These are phyloP conservation scores for Trichoderma breve DNA, from an alignment of 2,329 filamentous ascomycete species.

Conservation along the genomic window DNA sequence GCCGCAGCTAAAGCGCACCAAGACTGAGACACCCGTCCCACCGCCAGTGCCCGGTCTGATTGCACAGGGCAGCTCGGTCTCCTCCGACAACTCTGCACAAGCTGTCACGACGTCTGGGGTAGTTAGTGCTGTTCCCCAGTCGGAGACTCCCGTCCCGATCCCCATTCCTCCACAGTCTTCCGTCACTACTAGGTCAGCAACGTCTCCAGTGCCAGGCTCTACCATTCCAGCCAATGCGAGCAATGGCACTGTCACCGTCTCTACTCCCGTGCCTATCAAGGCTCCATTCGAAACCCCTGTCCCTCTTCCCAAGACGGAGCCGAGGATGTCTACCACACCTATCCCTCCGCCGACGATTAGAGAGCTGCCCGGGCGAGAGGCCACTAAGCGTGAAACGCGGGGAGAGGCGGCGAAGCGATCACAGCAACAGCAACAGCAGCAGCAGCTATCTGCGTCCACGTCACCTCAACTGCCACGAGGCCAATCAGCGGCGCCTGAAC, in stretches of 20 bases:
- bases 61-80: slow-evolving; percentile 30
- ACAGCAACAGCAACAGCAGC: slow-evolving; percentile 32
- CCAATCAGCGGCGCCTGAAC: slow-evolving; percentile 19
- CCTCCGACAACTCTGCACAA: slow-evolving; percentile 26
- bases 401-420: slow-evolving; percentile 44
- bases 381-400: slow-evolving; percentile 46
- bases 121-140: slow-evolving; percentile 26
- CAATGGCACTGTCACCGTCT: slow-evolving; percentile 23
- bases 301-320: slow-evolving; percentile 35
- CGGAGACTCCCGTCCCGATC: slow-evolving; percentile 45
- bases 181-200: slow-evolving; percentile 30
- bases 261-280: slow-evolving; percentile 33
- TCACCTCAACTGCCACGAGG: slow-evolving; percentile 27
- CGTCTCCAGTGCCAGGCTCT: slow-evolving; percentile 33
- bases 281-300: slow-evolving; percentile 38
- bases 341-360: slow-evolving; percentile 31
- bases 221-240: slow-evolving; percentile 14
- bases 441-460: slow-evolving; percentile 13
- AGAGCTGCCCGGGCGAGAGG: slow-evolving; percentile 29
- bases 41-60: slow-evolving; percentile 37
- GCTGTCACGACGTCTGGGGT: slow-evolving; percentile 25
- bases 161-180: slow-evolving; percentile 34
- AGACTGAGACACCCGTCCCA: slow-evolving; percentile 57
- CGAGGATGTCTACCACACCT: slow-evolving; percentile 34
- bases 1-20: slow-evolving; percentile 50